Evolutionary conservation across 257 asterid species (phyloP).

Genomic region (Mitragyna speciosa): DNA sequence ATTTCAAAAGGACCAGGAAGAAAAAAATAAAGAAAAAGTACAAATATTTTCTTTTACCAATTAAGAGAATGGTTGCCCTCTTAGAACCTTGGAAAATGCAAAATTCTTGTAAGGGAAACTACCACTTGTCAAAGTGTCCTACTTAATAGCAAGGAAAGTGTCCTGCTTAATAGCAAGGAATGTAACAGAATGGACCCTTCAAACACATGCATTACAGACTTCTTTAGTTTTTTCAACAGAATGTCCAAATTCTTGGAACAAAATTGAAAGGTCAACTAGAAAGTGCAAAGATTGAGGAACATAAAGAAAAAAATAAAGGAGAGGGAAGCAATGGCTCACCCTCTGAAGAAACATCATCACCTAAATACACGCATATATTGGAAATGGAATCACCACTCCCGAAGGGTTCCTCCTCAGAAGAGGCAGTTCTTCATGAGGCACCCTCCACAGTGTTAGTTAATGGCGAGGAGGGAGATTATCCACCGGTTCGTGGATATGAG

Average conservation of each 20-base stretch:
- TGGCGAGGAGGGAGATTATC: conserved; percentile 60
- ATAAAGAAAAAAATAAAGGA: conserved; percentile 40
- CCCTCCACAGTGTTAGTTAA: conserved; percentile 52
- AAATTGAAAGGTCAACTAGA: not conserved
- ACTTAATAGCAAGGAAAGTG: conserved; percentile 26
- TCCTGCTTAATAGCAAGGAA: conserved; percentile 33
- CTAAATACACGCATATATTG: conserved; percentile 30
- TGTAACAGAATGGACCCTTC: conserved; percentile 19
- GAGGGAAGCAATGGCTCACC: conserved; percentile 61
- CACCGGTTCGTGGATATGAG: conserved; percentile 39
- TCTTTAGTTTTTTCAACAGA: conserved; percentile 7
- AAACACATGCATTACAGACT: not conserved
- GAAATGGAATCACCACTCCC: conserved; percentile 47
- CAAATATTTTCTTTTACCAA: no score
- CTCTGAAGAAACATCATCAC: conserved; percentile 39
- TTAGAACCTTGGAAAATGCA: conserved; percentile 8
- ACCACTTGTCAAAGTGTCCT: conserved; percentile 51
- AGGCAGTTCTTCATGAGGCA: conserved; percentile 62
- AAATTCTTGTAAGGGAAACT: conserved; percentile 16
- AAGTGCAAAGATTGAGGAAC: conserved; percentile 55
- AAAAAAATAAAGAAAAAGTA: no score
- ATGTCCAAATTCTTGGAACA: not conserved
- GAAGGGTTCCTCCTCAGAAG: conserved; percentile 13
- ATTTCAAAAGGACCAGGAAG: not conserved
- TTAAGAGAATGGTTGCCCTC: not conserved